Evolutionary conservation across 2,329 filamentous ascomycete genomes (phyloP).

Genomic region (Colletotrichum neosansevieriae): DNA sequence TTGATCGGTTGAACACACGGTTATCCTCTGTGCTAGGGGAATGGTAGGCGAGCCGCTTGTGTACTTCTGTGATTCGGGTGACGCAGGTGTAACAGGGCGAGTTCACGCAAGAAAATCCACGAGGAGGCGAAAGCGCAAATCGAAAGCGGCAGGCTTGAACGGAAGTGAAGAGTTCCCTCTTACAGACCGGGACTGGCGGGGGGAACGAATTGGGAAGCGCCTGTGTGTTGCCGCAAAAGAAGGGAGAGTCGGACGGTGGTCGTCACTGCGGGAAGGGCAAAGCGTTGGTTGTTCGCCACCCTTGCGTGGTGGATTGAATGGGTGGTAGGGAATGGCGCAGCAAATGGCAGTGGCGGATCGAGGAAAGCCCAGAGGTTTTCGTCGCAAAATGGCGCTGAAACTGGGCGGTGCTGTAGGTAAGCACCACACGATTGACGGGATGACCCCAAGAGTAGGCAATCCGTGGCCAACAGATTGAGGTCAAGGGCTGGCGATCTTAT

Average conservation of each 20-base stretch:
- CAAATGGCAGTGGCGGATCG: constrained; percentile 26
- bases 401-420: constrained; percentile 41
- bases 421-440: constrained; percentile 26
- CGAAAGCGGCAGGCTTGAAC: constrained; percentile 32
- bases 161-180: constrained; percentile 13
- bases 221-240: constrained; percentile 27
- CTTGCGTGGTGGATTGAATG: constrained; percentile 17
- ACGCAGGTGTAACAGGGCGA: constrained; percentile 32
- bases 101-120: constrained; percentile 11
- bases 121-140: constrained; percentile 20
- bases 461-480: constrained; percentile 28
- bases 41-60: constrained; percentile 25
- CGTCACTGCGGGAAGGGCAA: constrained; percentile 25
- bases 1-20: constrained; percentile 23
- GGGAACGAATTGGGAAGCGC: constrained; percentile 12
- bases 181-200: constrained; percentile 4
- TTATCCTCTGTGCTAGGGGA: constrained; percentile 22
- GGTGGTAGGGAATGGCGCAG: constrained; percentile 21
- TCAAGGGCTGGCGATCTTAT: background rate
- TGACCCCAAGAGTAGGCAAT: constrained; percentile 28
- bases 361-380: constrained; percentile 30
- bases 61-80: constrained; percentile 12
- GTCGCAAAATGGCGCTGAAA: constrained; percentile 41
- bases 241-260: constrained; percentile 12
- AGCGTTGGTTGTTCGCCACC: constrained; percentile 20